Evolutionary conservation across 73 alveolate genomes (phyloP), one percentile per base, ranked within the genome.

Genomic region (Paramecium bursaria): DNA sequence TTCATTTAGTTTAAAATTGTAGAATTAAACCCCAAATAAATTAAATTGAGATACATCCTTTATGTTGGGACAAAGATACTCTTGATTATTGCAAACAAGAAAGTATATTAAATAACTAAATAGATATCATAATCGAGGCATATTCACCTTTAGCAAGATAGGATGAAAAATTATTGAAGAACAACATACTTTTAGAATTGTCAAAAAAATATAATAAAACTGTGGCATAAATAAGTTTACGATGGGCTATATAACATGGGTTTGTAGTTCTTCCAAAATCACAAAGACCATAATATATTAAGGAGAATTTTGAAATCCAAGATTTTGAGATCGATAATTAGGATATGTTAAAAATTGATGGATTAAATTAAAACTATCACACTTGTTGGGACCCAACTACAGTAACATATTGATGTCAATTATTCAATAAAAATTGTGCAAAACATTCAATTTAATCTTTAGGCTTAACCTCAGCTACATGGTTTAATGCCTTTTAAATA

Each of bases 81-180:
- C 76, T 95, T 33, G 90, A 94, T 55, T 89, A 50, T 61, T 93
- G 96, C 75, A 11, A 89, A 47, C 74, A 86, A 50, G 31, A 57
- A 11, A 57, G 76, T 57, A 57, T 30, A 23, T 21, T 21, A 25
- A 0, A 29, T 30, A 30, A 27, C 17, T 57, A 4, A 23, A 47
- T 87, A 31, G 90, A 86, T 42, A 93, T 95, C 7, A 52, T 76
- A 26, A 75, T 95, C 17, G 94, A 75, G 29, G 98, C 97, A 26
- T 91, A 92, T 50, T 93, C 96, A 6, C 99, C 98, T 15, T 86
- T 95, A 33, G 98, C 98, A 4, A 92, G 94, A 53, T 86, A 86
- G 48, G 85, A 91, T 80, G 85, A 86, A 47, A 76, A 90, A 79
- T 75, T 94, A 35, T 88, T 92, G 82, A 49, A 89, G 61, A 90